Base-by-base conservation (phyloP, 148 eudicot genomes). In the Camellia sinensis region DNA sequence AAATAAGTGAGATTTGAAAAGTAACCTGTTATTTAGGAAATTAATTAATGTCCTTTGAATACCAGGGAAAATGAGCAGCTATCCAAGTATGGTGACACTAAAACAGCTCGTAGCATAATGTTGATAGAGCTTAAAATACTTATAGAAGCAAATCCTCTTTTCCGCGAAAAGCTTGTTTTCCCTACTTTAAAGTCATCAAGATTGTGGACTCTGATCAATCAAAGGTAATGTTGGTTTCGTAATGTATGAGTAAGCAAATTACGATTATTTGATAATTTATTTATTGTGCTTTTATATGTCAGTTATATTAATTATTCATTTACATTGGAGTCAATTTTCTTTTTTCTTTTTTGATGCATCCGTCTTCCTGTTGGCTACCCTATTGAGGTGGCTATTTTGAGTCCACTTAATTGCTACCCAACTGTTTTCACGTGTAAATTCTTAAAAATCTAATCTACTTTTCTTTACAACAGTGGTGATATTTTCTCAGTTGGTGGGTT, bases 11-110 rank as follows among this genome's bases (percentile, higher is more conserved):
- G 37, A 29, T 29, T 66, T 66, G 37, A 11, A 67, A 56, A 67
- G 0, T 13, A 18, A 9, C 50, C n/a, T 15, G 19, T 46, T 22
- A 15, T 10, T 60, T 53, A 65, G 65, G 74, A 41, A 63, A 10
- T n/a, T 48, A 21, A 73, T 21, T 85, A 61, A 22, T 65, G 15
- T 70, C 50, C n/a, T 18, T 63, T 80, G 61, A 82, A 15, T 81
- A 21, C n/a, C 48, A 94, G 98, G 90, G 98, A 94, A 82, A 94
- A 94, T 74, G 94, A 94, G 87, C 96, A 94, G 88, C 92, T 94
- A 48, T 92, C 96, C 10, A 94, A 90, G 86, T 94, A 94, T 52
- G 98, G 96, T 8, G 93, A 94, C 82, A 89, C 90, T 61, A 92
- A 89, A 89, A 86, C 93, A 50, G 96, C 96, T 72, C 96, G 94